These are phyloP conservation scores for Phanerochaete carnosa DNA, from an alignment of 768 basidiomycete genomes.

Conservation along the genomic window DNA sequence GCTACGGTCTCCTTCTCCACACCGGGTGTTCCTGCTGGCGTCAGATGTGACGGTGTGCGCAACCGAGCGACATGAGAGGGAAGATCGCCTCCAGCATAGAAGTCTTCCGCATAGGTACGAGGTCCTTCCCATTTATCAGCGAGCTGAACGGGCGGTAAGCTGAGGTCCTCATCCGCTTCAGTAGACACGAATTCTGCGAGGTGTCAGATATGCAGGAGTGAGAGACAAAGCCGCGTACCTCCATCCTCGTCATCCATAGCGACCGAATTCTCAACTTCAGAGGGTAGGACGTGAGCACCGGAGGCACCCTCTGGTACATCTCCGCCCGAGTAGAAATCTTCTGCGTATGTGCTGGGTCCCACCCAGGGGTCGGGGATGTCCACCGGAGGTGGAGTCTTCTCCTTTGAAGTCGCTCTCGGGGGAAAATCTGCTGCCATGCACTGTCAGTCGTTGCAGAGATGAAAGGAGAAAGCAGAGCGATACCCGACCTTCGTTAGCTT, in stretches of 20 bases:
- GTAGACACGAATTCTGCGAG: slow-evolving; percentile 10
- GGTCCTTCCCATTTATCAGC: slow-evolving; percentile 40
- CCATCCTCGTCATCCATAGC: neutral
- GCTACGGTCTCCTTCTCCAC: slow-evolving; percentile 12
- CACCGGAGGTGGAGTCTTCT: slow-evolving; percentile 14
- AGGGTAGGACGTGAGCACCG: slow-evolving; percentile 28
- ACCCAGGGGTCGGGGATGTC: slow-evolving; percentile 40
- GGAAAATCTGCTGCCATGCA: slow-evolving; percentile 3
- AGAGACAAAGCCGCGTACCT: neutral
- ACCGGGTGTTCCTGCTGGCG: slow-evolving; percentile 15
- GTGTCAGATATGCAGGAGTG: neutral
- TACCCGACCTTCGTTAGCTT: slow-evolving; percentile 14
- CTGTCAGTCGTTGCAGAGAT: neutral
- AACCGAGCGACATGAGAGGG: neutral
- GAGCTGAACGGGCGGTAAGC: slow-evolving; percentile 22
- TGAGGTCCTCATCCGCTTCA: slow-evolving; percentile 9
- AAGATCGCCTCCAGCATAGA: slow-evolving; percentile 40
- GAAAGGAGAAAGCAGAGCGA: neutral
- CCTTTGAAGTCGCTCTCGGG: neutral
- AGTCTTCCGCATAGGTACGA: slow-evolving; percentile 37
- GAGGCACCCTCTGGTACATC: slow-evolving; percentile 22
- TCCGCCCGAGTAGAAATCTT: slow-evolving; percentile 45
- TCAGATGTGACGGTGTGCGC: slow-evolving; percentile 21
- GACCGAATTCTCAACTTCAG: slow-evolving; percentile 15
- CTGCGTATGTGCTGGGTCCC: slow-evolving; percentile 36